Evolutionary conservation across 2,329 filamentous ascomycete species (phyloP).

Genomic region (Colletotrichum simmondsii): DNA sequence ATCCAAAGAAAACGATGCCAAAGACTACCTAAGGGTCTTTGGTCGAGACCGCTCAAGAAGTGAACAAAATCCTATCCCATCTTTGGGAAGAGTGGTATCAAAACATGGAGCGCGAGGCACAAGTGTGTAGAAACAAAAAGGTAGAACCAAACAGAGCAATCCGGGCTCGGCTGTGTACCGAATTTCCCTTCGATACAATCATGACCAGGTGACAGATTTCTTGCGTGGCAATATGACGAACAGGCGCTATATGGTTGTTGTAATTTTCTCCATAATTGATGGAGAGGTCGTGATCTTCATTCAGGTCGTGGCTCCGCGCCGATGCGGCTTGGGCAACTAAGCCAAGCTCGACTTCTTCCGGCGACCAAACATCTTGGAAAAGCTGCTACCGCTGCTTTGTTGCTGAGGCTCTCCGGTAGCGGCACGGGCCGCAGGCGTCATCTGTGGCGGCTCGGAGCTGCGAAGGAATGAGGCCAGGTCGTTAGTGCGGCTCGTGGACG

Average conservation of each 20-base stretch:
- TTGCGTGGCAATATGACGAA: neutral
- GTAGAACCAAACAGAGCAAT: neutral
- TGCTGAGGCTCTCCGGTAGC: slow-evolving; percentile 40
- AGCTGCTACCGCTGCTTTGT: slow-evolving; percentile 50
- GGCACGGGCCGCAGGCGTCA: slow-evolving; percentile 40
- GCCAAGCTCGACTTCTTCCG: slow-evolving; percentile 57
- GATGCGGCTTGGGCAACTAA: slow-evolving; percentile 35
- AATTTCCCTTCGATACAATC: neutral
- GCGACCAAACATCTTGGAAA: slow-evolving; percentile 61
- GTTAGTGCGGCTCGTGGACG: slow-evolving; percentile 62
- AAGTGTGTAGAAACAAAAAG: slow-evolving; percentile 12
- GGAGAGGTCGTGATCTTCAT: slow-evolving; percentile 26
- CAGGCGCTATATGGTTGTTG: slow-evolving; percentile 5
- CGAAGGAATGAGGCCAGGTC: slow-evolving; percentile 80
- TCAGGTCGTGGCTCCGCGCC: slow-evolving; percentile 27
- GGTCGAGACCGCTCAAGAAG: slow-evolving; percentile 10
- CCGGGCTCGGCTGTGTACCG: neutral
- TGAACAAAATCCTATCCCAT: slow-evolving; percentile 25
- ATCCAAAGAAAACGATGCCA: slow-evolving; percentile 14
- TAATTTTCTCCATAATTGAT: slow-evolving; percentile 12
- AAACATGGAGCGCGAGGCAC: slow-evolving; percentile 15
- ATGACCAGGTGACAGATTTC: neutral
- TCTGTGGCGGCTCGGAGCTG: slow-evolving; percentile 70
- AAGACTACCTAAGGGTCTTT: slow-evolving; percentile 3
- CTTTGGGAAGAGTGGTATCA: slow-evolving; percentile 31